These are phyloP conservation scores for Claviceps paspali DNA, from an alignment of 2,329 filamentous ascomycete species.

Conservation along the genomic window DNA sequence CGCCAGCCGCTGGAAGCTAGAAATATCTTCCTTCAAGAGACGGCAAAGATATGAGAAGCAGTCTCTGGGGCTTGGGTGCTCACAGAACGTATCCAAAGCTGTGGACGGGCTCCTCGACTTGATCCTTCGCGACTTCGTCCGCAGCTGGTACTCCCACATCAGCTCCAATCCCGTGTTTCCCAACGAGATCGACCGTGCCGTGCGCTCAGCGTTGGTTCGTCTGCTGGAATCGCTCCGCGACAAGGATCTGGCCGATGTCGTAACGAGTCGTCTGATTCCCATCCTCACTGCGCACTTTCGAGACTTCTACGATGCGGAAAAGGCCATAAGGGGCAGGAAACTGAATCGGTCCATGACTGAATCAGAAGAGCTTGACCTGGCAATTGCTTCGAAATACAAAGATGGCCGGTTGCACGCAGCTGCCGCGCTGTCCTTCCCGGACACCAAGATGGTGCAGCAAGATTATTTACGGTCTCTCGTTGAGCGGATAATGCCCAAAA, in stretches of 20 bases:
- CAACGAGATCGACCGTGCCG: conserved; percentile 70
- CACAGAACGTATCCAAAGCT: conserved; percentile 61
- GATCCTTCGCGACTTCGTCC: conserved; percentile 70
- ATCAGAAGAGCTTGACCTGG: conserved; percentile 87
- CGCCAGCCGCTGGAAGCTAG: conserved; percentile 50
- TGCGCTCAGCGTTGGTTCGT: conserved; percentile 56
- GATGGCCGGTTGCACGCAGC: conserved; percentile 81
- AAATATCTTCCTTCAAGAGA: conserved; percentile 49
- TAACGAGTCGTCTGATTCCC: conserved; percentile 71
- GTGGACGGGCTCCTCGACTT: conserved; percentile 66
- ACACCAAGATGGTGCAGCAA: conserved; percentile 74
- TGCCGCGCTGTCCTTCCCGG: conserved; percentile 66
- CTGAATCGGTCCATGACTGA: conserved; percentile 84
- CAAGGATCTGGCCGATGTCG: conserved; percentile 70
- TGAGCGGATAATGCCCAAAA: conserved; percentile 52
- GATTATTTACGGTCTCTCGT: conserved; percentile 71
- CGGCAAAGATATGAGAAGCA: conserved; percentile 51
- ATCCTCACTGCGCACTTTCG: conserved; percentile 77
- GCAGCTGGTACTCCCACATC: conserved; percentile 78
- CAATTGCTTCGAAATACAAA: conserved; percentile 86
- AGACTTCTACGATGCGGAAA: conserved; percentile 83
- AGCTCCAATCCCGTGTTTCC: conserved; percentile 66
- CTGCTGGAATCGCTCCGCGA: conserved; percentile 57
- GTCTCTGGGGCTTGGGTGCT: conserved; percentile 55
- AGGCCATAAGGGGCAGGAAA: conserved; percentile 71